Evolutionary conservation across 2,329 filamentous ascomycete species (phyloP), one percentile per base, ranked within the genome.

Genomic region (Xylariomycetidae sp.): DNA sequence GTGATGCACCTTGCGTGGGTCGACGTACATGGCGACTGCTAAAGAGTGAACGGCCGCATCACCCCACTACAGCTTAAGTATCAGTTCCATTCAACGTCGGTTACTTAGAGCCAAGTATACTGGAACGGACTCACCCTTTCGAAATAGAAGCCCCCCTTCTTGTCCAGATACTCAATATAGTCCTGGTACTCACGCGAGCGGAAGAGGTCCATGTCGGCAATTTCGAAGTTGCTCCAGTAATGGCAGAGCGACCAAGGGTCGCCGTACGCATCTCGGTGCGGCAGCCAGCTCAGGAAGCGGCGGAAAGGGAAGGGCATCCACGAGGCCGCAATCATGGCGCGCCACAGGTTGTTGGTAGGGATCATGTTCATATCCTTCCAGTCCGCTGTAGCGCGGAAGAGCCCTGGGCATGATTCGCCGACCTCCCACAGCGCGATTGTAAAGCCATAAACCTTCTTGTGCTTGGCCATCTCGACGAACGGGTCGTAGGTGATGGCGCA

Each of bases 201-300:
- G 52, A 65, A 68, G 34, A 66, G 63, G 34, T 66, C 62, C 51
- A 68, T 53, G 37, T 64, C 57, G 19, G 63, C 64, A 34, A 68
- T 67, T 47, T 68, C 64, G 30, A 68, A 68, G 38, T 68, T 68
- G 40, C 61, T 65, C 64, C 64, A 68, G 44, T 65, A 68, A 38
- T 68, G 64, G 44, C 64, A 68, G 38, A 61, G 31, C 36, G 57
- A 67, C 63, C 64, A 68, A 20, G 42, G 42, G 38, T 68, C 63
- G 20, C 64, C 64, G 25, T 53, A 47, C 3, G 46, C 42, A 34
- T 65, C 60, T 25, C 57, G 57, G 43, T 64, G 55, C 3, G 59
- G 50, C 15, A 63, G 38, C 49, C 53, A 58, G 30, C 52, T 49
- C 38, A 65, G 44, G 25, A 59, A 43, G n/a, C 50, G 47, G 6